Evolutionary conservation across 2,329 filamentous ascomycete species (phyloP).

Genomic region (Cadophora luteo-olivacea): DNA sequence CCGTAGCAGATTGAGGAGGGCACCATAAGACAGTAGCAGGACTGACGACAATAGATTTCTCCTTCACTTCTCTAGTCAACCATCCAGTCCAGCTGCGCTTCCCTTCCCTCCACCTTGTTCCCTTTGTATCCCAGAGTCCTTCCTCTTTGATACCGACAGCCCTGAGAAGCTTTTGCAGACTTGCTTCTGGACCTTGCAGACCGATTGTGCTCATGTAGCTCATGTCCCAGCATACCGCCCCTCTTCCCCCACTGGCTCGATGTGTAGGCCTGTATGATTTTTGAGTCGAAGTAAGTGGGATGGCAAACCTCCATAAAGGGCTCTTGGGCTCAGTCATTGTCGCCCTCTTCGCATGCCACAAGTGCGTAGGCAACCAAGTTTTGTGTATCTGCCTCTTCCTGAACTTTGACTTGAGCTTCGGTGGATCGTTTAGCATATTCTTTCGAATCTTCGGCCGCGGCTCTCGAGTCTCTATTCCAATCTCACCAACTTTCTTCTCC

Average conservation of each 20-base stretch:
- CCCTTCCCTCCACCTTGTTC: constrained; percentile 74
- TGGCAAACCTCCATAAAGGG: constrained; percentile 87
- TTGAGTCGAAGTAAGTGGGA: constrained; percentile 84
- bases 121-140: constrained; percentile 66
- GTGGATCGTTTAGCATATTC: constrained; percentile 70
- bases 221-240: constrained; percentile 88
- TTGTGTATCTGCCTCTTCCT: constrained; percentile 86
- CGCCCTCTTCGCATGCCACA: constrained; percentile 92
- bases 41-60: constrained; percentile 65
- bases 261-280: constrained; percentile 92
- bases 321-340: constrained; percentile 82
- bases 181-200: constrained; percentile 69
- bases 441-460: constrained; percentile 72
- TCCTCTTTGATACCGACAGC: constrained; percentile 67
- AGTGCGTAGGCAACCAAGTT: constrained; percentile 92
- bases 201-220: constrained; percentile 92
- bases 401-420: constrained; percentile 70
- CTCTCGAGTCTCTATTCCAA: constrained; percentile 48
- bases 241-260: constrained; percentile 75
- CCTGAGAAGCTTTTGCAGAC: constrained; percentile 70
- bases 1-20: constrained; percentile 35
- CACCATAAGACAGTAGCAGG: constrained; percentile 81
- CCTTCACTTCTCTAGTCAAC: constrained; percentile 62
- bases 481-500: constrained; percentile 38
- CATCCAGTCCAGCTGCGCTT: constrained; percentile 63